These are phyloP conservation scores for Fusarium sp. DNA, from an alignment of 2,329 filamentous ascomycete species.

Conservation along the genomic window DNA sequence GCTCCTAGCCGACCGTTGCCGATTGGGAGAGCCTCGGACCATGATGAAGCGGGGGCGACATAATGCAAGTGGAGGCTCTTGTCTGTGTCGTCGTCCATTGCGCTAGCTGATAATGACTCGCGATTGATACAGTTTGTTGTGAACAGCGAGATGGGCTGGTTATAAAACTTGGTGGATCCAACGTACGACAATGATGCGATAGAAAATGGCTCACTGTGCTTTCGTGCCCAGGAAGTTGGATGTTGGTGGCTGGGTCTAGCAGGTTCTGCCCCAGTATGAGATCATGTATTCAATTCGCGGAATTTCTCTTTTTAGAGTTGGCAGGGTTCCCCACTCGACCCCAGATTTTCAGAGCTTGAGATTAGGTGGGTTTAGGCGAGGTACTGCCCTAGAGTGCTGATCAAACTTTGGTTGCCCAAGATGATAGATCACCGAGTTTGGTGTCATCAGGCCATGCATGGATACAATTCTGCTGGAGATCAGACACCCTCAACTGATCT, in stretches of 20 bases:
- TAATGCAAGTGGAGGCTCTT: slow-evolving; percentile 39
- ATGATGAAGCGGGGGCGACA: slow-evolving; percentile 39
- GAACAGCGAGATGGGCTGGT: no score
- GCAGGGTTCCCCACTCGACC: slow-evolving; percentile 3
- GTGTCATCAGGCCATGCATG: accelerated
- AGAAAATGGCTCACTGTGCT: neutral
- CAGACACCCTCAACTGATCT: no score
- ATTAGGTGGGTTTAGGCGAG: neutral
- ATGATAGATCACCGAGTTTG: neutral
- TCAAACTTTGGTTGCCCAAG: no score
- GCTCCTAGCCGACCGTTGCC: slow-evolving; percentile 59
- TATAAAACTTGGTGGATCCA: neutral
- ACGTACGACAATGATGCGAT: neutral
- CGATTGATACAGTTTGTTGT: no score
- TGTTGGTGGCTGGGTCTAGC: neutral
- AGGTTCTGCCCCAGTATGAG: neutral
- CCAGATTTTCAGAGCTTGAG: neutral
- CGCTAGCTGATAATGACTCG: neutral
- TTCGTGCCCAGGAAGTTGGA: neutral
- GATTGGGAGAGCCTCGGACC: slow-evolving; percentile 56
- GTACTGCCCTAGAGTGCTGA: neutral
- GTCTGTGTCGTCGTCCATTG: slow-evolving; percentile 14
- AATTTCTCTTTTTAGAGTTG: neutral
- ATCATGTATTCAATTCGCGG: neutral
- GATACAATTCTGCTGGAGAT: no score